Evolutionary conservation across 495 filamentous ascomycete species (phyloP), one percentile per base, ranked within the genome.

Genomic region (Podospora didyma): DNA sequence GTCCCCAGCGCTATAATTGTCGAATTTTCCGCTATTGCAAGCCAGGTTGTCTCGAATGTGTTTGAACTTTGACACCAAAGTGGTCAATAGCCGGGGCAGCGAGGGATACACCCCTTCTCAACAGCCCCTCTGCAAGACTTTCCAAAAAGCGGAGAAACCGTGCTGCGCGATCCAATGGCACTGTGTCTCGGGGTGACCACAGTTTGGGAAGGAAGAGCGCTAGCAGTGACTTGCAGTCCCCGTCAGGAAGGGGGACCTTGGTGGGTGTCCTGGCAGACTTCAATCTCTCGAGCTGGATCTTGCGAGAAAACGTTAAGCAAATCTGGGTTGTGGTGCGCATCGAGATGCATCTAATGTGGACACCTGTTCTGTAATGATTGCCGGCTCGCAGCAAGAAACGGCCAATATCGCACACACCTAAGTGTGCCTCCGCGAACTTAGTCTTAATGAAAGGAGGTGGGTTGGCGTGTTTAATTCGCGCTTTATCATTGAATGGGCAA

Each of bases 21-120:
- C 41, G 51, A 6, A 49, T 48, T 60, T 54, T 31, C 53, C 28
- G 39, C 44, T 46, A 26, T 57, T 16, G 35, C 21, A 47, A 19
- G 46, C 28, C 54, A 14, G 56, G 11, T 42, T 53, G 66, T 69
- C 60, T 69, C 64, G 58, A 67, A 62, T 58, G 59, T 51, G 61
- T 69, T 69, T 66, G 66, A 62, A 66, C 56, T 58, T 53, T 62
- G 64, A 61, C 57, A 60, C 57, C 48, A 42, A 55, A 10, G 3
- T 58, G 53, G 60, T 60, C 59, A 53, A 47, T 47, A 47, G 45
- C 45, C 45, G 22, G 14, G 14, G 45, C 20, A 22, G 2, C 10
- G 20, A 47, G n/a, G 45, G 45, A 47, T 44, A 20, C 19, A 44
- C 19, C 41, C 41, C 12, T 44, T 14, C 12, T 14, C 4, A 44